Evolutionary conservation across 2,329 filamentous ascomycete genomes (phyloP).

Genomic region (Cercospora sojina): DNA sequence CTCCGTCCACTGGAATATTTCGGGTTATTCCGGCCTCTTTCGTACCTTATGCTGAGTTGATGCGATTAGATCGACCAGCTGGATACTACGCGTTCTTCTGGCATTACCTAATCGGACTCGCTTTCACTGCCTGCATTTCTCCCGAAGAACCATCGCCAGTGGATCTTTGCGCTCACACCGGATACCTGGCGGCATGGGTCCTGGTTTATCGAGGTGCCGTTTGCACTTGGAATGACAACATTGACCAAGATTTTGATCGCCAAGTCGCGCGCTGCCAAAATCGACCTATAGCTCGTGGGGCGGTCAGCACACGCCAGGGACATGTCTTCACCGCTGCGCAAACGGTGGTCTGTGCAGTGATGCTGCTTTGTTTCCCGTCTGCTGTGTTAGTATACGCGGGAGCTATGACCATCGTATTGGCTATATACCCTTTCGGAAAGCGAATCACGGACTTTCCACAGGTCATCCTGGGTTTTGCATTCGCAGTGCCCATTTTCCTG

Average conservation of each 20-base stretch:
- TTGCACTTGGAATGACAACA: slow-evolving; percentile 22
- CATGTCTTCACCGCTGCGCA: slow-evolving; percentile 16
- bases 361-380: slow-evolving; percentile 6
- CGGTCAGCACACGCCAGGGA: slow-evolving; percentile 15
- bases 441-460: slow-evolving; percentile 20
- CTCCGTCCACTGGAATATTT: slow-evolving; percentile 14
- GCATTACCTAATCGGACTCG: slow-evolving; percentile 18
- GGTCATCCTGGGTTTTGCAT: slow-evolving; percentile 18
- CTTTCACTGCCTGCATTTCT: slow-evolving; percentile 16
- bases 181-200: slow-evolving; percentile 14
- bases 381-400: slow-evolving; percentile 4
- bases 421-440: slow-evolving; percentile 19
- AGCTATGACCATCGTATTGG: slow-evolving; percentile 13
- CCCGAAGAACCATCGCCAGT: background rate
- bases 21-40: slow-evolving; percentile 7
- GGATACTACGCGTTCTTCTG: slow-evolving; percentile 21
- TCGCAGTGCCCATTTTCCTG: slow-evolving; percentile 19
- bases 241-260: slow-evolving; percentile 20
- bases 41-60: slow-evolving; percentile 19
- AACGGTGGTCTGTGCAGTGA: slow-evolving; percentile 4
- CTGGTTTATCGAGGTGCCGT: slow-evolving; percentile 14
- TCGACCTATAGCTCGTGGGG: slow-evolving; percentile 19
- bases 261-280: slow-evolving; percentile 13
- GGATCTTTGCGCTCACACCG: slow-evolving; percentile 5
- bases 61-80: slow-evolving; percentile 18